These are phyloP conservation scores for Aspergillus candidus DNA, from an alignment of 2,329 filamentous ascomycete genomes.

Conservation along the genomic window DNA sequence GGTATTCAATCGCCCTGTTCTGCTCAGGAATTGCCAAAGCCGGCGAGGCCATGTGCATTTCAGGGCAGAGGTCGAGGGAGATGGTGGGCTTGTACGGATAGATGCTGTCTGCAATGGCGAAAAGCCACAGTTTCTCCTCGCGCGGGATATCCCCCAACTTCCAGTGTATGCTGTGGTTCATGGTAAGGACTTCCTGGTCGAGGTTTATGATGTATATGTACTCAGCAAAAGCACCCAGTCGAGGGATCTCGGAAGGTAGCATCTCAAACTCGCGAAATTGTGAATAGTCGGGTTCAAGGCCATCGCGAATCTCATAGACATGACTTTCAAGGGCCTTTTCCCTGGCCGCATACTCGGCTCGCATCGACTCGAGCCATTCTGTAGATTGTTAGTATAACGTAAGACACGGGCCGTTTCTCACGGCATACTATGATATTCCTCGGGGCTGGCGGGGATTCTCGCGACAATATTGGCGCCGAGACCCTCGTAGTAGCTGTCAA, in stretches of 20 bases:
- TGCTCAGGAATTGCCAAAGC: constrained; percentile 3
- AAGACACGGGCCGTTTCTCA: neutral
- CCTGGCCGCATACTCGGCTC: constrained; percentile 5
- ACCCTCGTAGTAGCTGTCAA: constrained; percentile 1
- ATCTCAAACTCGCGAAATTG: neutral
- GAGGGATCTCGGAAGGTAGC: constrained; percentile 5
- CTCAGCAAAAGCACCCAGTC: neutral
- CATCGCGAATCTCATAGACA: constrained; percentile 5
- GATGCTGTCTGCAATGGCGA: constrained; percentile 3
- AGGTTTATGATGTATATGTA: constrained; percentile 7
- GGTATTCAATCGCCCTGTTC: neutral
- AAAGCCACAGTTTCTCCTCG: constrained; percentile 5
- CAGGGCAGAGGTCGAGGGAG: constrained; percentile 5
- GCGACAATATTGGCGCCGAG: constrained; percentile 3
- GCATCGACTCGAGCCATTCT: constrained; percentile 7
- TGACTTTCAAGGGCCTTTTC: constrained; percentile 1
- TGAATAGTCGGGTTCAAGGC: constrained; percentile 1
- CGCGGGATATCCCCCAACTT: constrained; percentile 7
- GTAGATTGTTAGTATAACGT: neutral
- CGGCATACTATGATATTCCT: constrained; percentile 2
- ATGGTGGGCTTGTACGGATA: constrained; percentile 4
- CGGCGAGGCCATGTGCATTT: constrained; percentile 5
- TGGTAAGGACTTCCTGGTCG: constrained; percentile 8
- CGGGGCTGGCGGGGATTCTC: constrained; percentile 2
- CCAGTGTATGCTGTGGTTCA: constrained; percentile 7